Conservation (phyloP, 257 asterid species). For the Perilla frutescens region DNA sequence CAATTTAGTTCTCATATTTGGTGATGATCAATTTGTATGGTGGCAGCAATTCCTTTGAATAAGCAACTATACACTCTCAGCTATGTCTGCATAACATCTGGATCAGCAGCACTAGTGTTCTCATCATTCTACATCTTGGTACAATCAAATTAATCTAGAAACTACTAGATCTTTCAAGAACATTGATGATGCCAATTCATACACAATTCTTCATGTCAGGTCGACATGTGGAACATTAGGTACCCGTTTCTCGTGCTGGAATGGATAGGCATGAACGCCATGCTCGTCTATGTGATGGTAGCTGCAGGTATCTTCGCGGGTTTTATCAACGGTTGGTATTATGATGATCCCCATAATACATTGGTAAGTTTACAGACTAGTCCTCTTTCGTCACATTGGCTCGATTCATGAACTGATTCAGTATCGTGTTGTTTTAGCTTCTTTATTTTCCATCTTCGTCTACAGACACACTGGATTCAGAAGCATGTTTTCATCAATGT, state of each 20-base stretch:
- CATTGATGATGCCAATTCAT: too few species aligned
- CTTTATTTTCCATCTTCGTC: not conserved
- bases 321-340: conserved; percentile 83
- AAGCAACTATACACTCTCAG: conserved; percentile 79
- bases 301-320: conserved; percentile 77
- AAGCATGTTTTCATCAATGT: conserved; percentile 73
- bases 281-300: conserved; percentile 90
- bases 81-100: conserved; percentile 76
- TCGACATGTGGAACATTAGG: conserved; percentile 59
- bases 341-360: conserved; percentile 66
- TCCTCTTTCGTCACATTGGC: not conserved
- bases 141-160: not conserved
- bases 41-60: conserved; percentile 77
- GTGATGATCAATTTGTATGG: conserved; percentile 11
- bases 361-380: conserved; percentile 44
- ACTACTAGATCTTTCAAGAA: not conserved
- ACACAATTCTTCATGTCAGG: conserved; percentile 34
- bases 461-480: conserved; percentile 70
- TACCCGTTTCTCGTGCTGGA: conserved; percentile 59
- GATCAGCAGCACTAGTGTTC: conserved; percentile 75
- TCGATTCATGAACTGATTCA: too few species aligned
- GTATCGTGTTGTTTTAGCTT: too few species aligned
- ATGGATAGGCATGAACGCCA: conserved; percentile 89
- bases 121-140: conserved; percentile 70
- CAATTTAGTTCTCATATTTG: not conserved